These are phyloP conservation scores for Acanthamoeba healyi DNA, from an alignment of 208 protist genomes.

Conservation along the genomic window DNA sequence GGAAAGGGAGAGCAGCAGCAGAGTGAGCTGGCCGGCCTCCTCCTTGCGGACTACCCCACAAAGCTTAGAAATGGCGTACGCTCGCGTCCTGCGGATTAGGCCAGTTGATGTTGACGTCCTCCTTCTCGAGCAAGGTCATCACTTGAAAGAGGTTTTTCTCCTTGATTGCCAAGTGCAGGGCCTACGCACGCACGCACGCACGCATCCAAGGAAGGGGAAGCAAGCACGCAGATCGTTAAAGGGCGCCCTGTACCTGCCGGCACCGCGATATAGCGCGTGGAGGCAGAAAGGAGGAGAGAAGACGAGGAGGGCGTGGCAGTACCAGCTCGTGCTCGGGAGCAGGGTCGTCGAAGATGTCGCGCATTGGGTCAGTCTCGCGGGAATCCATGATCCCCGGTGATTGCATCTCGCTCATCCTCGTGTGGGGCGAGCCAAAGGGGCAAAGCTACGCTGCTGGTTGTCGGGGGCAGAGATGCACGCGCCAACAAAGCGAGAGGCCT, in stretches of 20 bases:
- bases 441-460: too few relatives aligned
- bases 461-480: too few relatives aligned
- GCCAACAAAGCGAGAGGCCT: too few relatives aligned
- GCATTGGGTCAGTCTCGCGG: not conserved
- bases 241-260: too few relatives aligned
- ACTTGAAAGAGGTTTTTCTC: constrained; percentile 52
- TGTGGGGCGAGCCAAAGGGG: too few relatives aligned
- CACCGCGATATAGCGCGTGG: too few relatives aligned
- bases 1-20: not conserved
- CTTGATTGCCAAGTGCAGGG: not conserved
- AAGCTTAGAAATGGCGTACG: not conserved
- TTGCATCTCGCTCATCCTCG: not conserved
- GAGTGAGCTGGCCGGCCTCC: not conserved
- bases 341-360: not conserved
- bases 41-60: not conserved
- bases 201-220: not conserved
- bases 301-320: not conserved
- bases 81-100: constrained; percentile 16
- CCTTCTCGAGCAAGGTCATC: constrained; percentile 53
- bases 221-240: not conserved
- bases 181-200: too few relatives aligned
- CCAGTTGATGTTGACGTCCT: constrained; percentile 52
- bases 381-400: not conserved
- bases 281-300: too few relatives aligned
- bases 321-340: not conserved